Evolutionary conservation across 2,329 filamentous ascomycete genomes (phyloP), one percentile per base, ranked within the genome.

Genomic region (Cladobotryum protrusum): DNA sequence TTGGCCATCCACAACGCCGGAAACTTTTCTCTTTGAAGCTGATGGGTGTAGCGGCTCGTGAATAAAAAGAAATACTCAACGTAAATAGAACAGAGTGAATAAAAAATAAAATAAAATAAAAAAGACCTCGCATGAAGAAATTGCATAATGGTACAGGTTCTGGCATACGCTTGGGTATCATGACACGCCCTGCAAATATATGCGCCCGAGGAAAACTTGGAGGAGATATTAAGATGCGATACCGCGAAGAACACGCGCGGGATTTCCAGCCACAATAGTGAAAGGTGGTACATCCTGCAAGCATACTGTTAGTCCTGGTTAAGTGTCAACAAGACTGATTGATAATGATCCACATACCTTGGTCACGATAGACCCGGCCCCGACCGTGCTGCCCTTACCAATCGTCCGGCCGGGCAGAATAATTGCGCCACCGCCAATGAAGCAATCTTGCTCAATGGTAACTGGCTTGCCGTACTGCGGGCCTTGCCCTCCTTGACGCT

Each of bases 301-400:
- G 9, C 5, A 32, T 11, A 3, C n/a, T 45, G 45, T 66, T 56
- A 67, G 56, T 24, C n/a, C 12, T 24, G 6, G 24, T 29, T 9
- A 29, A 29, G 24, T 9, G 24, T 29, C 24, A 4, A 29, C 6
- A 13, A n/a, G 5, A 17, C 40, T 19, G 14, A 17, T n/a, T n/a
- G n/a, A n/a, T n/a, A n/a, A n/a, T 39, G 17, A 41, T 18, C 11
- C 59, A 61, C 72, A 58, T 64, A 79, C 74, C 82, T 86, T 92
- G 1, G 88, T 91, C 18, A 96, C 90, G 35, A 96, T 84, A 58
- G 86, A 87, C 13, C 87, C 89, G 6, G 91, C 89, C 9, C 88
- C 90, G 53, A 96, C 79, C 1, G 86, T 88, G 49, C 79, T 82
- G 4, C 90, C 90, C 63, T 82, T 82, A 8, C 90, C 89, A 59